These are phyloP conservation scores for Penicillium argentinense DNA, from an alignment of 495 filamentous ascomycete species.

Conservation along the genomic window DNA sequence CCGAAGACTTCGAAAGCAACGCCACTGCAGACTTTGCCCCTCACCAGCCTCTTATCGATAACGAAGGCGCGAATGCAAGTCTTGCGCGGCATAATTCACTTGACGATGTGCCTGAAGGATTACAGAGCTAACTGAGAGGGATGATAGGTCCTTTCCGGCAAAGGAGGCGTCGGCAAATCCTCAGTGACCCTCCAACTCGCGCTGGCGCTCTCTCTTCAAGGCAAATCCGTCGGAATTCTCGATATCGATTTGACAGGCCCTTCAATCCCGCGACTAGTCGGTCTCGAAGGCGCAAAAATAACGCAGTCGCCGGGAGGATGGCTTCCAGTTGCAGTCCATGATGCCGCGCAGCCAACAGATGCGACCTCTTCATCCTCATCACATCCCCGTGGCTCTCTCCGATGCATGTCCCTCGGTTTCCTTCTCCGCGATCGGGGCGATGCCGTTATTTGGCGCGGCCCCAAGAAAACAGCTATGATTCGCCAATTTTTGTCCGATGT, in stretches of 20 bases:
- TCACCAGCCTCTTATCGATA: slow-evolving; percentile 46
- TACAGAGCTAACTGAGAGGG: background rate
- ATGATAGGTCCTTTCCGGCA: slow-evolving; percentile 78
- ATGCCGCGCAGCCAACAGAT: slow-evolving; percentile 27
- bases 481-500: slow-evolving; percentile 92
- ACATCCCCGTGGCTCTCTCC: slow-evolving; percentile 58
- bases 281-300: slow-evolving; percentile 83
- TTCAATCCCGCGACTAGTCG: slow-evolving; percentile 91
- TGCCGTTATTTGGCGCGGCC: slow-evolving; percentile 94
- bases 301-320: slow-evolving; percentile 86
- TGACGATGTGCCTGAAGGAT: background rate
- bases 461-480: slow-evolving; percentile 99
- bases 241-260: slow-evolving; percentile 96
- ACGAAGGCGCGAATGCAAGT: slow-evolving; percentile 20
- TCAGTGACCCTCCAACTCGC: slow-evolving; percentile 94
- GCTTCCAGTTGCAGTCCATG: slow-evolving; percentile 82
- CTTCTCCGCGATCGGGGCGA: slow-evolving; percentile 79
- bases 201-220: slow-evolving; percentile 79
- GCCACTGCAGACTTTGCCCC: slow-evolving; percentile 12
- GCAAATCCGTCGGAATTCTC: slow-evolving; percentile 87
- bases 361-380: slow-evolving; percentile 6
- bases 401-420: slow-evolving; percentile 93
- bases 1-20: background rate
- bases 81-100: background rate
- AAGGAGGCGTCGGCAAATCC: slow-evolving; percentile 97